These are phyloP conservation scores for Pichia kudriavzevii DNA, from an alignment of 1,139 yeast species.

Conservation along the genomic window DNA sequence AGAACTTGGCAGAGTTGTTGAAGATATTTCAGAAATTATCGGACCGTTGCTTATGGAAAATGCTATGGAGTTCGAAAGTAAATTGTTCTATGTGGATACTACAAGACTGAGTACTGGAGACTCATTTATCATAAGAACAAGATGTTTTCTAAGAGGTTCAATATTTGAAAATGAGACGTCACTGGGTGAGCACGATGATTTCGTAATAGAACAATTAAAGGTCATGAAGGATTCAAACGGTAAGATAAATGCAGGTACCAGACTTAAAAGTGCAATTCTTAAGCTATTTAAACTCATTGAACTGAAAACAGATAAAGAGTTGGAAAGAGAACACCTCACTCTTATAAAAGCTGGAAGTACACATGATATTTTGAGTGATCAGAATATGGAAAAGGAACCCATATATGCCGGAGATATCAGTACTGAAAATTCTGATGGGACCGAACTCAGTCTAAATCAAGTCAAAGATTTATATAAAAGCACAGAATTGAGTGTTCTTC, in stretches of 20 bases:
- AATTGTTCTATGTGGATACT: conserved; percentile 49
- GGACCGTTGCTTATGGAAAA: conserved; percentile 57
- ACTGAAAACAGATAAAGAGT: conserved; percentile 3
- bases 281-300: conserved; percentile 10
- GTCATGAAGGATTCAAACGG: conserved; percentile 8
- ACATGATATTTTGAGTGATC: background rate
- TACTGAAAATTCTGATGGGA: conserved; percentile 2
- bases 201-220: conserved; percentile 8
- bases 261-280: conserved; percentile 10
- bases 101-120: conserved; percentile 62
- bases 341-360: background rate
- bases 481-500: conserved; percentile 45
- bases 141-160: too few species aligned
- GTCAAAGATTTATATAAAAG: conserved; percentile 66
- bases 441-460: conserved; percentile 56
- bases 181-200: too few species aligned
- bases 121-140: conserved; percentile 23
- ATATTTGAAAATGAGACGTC: too few species aligned
- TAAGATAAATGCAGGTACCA: conserved; percentile 12
- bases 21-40: conserved; percentile 60
- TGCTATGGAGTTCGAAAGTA: conserved; percentile 49
- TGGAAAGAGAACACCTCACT: background rate
- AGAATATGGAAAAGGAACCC: background rate
- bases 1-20: conserved; percentile 75
- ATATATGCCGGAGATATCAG: background rate